Evolutionary conservation across 2,329 filamentous ascomycete species (phyloP).

Genomic region (Aspergillus caelatus): DNA sequence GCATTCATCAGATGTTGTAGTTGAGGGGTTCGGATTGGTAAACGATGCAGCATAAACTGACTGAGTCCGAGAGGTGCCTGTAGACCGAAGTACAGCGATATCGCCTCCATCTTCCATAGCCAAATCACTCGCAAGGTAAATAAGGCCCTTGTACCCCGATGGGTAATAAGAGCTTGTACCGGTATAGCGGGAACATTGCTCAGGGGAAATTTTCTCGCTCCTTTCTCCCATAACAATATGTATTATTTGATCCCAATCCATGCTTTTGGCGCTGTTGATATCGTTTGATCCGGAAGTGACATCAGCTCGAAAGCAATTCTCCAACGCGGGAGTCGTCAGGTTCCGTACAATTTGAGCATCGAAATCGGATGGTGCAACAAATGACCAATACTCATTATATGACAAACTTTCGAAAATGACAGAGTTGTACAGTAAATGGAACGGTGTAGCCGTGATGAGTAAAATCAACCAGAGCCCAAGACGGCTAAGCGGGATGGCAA

Average conservation of each 20-base stretch:
- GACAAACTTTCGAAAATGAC: too few relatives aligned
- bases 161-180: not conserved
- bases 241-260: not conserved
- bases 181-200: not conserved
- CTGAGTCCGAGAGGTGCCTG: not conserved
- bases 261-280: not conserved
- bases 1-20: not conserved
- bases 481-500: not conserved
- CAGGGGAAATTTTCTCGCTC: not conserved
- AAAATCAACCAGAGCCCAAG: not conserved
- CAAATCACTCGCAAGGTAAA: not conserved
- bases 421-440: not conserved
- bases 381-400: too few relatives aligned
- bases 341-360: not conserved
- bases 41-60: too few relatives aligned
- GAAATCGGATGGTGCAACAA: not conserved
- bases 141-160: not conserved
- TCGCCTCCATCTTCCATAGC: not conserved
- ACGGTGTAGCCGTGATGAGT: not conserved
- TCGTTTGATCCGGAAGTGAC: too few relatives aligned
- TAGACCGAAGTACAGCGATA: not conserved
- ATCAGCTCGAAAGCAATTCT: not conserved
- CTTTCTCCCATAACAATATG: too few relatives aligned
- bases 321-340: not conserved
- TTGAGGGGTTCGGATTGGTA: not conserved